Base-by-base conservation (phyloP, 2,329 filamentous ascomycete species). In the Alternaria triticimaculans region DNA sequence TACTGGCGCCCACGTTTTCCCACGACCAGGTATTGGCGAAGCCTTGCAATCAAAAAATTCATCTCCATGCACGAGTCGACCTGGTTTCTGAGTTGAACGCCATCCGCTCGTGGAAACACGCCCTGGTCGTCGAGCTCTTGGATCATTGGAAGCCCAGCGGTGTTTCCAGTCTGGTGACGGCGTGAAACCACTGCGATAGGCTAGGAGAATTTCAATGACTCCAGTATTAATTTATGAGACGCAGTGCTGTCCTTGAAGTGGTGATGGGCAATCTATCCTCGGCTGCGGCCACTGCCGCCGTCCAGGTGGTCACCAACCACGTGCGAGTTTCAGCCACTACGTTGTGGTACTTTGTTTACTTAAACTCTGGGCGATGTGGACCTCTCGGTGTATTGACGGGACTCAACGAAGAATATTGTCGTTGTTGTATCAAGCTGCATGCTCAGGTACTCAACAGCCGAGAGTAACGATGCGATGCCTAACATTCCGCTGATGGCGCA, bases 141-240 rank as follows among this genome's bases (percentile, higher is more conserved):
- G 49, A 58, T 45, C 55, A 54, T 51, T 60, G 44, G 25, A 55
- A 44, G 21, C 33, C 44, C 37, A 37, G 25, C 46, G 30, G 8
- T 49, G 43, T 44, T 60, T 56, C 45, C 30, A 57, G 62, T 65
- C 65, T 51, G 56, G 62, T 65, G 65, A 67, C 53, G 20, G 15
- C 12, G 11, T 28, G 37, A 20, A 55, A 28, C n/a, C 20, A 9
- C 46, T 55, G 48, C 50, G 62, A 67, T 67, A 60, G 62, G 65
- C 28, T 30, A 30, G 28, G 15, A 18, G 18, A 4, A 44, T 18
- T 11, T n/a, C 26, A 62, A 58, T 33, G 41, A 44, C 23, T 43
- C 55, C 25, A 23, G 18, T 28, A 49, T 65, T 55, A 65, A 65
- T 62, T 54, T 62, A 55, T 50, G 41, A 30, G 62, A 43, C 53